Base-by-base conservation (phyloP, 1,139 yeast species). In the Arxiozyma heterogenica region DNA sequence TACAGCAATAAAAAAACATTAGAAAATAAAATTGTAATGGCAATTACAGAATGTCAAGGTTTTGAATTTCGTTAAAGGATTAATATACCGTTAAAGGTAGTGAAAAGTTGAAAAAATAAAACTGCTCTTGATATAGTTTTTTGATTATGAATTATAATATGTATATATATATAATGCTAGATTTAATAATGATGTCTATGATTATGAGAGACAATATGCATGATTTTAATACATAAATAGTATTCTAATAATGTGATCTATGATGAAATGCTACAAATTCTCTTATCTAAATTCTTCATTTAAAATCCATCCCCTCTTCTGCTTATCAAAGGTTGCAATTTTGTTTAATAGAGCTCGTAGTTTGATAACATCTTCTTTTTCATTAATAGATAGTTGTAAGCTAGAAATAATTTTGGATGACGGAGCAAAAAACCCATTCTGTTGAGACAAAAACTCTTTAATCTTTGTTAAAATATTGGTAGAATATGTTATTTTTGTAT, bases 11-110 rank as follows among this genome's bases (percentile, higher is more conserved):
- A 74, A 56, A 80, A 75, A 30, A 80, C 79, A 60, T 71, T 91
- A 57, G 68, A 72, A 49, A 59, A 67, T 1, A 90, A 87, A 69
- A 69, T 93, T 55, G 67, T 72, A 20, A 65, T 75, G 58, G 96
- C 97, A 0, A 78, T 93, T 38, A 72, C 77, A 52, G 95, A 86
- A 65, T 83, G 93, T 57, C 84, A 88, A 56, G 97, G 96, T 1
- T 93, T 90, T 73, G 96, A 93, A 0, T 75, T 91, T 30, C 53
- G 54, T 11, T 57, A 22, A 54, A 1, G 25, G n/a, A 42, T 17
- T 15, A 41, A 9, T 39, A 22, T 23, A 30, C n/a, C 18, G 47
- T 43, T 18, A n/a, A 46, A 5, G 41, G 25, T 11, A 15, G 17
- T 34, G 30, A n/a, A 27, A 15, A 43, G 6, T n/a, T n/a, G 17